Evolutionary conservation across 2,329 filamentous ascomycete genomes (phyloP).

Genomic region (Colletotrichum spinosum): DNA sequence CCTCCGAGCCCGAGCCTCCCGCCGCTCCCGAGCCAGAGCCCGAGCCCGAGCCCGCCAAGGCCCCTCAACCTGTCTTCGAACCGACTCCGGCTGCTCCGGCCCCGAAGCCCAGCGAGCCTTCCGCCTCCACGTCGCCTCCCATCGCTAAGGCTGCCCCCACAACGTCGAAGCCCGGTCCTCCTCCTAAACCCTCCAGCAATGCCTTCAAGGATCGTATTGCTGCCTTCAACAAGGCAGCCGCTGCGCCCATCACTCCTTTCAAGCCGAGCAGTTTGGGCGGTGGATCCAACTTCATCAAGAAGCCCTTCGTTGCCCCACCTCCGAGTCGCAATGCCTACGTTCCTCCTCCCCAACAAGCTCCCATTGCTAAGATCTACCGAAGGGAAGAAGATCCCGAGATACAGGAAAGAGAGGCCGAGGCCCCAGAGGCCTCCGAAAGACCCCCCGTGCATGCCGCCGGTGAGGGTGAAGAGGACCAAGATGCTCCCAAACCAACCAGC

Average conservation of each 20-base stretch:
- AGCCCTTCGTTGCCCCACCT: slow-evolving; percentile 94
- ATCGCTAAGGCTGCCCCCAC: slow-evolving; percentile 50
- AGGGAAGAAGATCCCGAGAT: slow-evolving; percentile 88
- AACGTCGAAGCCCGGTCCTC: slow-evolving; percentile 63
- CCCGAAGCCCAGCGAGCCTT: slow-evolving; percentile 52
- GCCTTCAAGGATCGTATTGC: slow-evolving; percentile 97
- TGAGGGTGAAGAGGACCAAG: slow-evolving; percentile 66
- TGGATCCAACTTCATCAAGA: slow-evolving; percentile 85
- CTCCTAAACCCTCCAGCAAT: slow-evolving; percentile 79
- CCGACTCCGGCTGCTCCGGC: slow-evolving; percentile 45
- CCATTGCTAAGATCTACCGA: slow-evolving; percentile 81
- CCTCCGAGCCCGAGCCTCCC: slow-evolving; percentile 48
- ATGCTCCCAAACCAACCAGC: slow-evolving; percentile 90
- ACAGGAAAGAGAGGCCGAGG: slow-evolving; percentile 73
- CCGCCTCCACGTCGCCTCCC: slow-evolving; percentile 50
- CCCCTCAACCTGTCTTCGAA: slow-evolving; percentile 45
- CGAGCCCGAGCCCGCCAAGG: slow-evolving; percentile 46
- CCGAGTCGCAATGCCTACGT: slow-evolving; percentile 93
- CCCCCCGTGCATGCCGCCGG: slow-evolving; percentile 65
- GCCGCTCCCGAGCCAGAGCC: slow-evolving; percentile 50
- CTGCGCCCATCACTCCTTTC: slow-evolving; percentile 89
- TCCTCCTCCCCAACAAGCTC: slow-evolving; percentile 77
- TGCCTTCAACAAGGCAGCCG: slow-evolving; percentile 92
- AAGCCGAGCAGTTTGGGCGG: slow-evolving; percentile 77
- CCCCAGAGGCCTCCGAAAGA: slow-evolving; percentile 73